These are phyloP conservation scores for Hygrophoropsis aurantiaca DNA, from an alignment of 768 basidiomycete species.

Conservation along the genomic window DNA sequence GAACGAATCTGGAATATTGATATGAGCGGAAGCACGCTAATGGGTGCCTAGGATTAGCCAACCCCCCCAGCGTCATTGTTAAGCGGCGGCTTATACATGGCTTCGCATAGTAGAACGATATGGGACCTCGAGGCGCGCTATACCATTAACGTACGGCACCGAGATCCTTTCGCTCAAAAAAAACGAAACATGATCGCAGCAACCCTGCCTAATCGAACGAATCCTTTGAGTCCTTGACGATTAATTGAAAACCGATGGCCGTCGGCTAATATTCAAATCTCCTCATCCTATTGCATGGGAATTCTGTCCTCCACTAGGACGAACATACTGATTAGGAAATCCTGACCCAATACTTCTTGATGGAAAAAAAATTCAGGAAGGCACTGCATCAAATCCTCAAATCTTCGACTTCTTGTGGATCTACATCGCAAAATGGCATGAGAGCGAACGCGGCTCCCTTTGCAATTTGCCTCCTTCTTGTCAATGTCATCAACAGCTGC, in stretches of 20 bases:
- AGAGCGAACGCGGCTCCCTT: no score
- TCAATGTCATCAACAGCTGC: no score
- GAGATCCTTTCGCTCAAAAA: no score
- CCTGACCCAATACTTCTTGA: background rate
- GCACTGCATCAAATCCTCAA: no score
- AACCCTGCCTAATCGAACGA: background rate
- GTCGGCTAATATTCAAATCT: background rate
- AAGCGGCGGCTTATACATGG: background rate
- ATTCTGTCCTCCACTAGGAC: background rate
- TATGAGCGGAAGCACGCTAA: background rate
- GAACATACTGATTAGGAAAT: background rate
- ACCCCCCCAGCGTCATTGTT: slow-evolving; percentile 1
- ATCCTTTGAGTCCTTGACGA: background rate
- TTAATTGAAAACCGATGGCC: background rate
- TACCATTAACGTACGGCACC: background rate
- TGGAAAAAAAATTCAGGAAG: background rate
- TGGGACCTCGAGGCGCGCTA: background rate
- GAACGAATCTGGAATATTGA: no score
- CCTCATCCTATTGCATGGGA: background rate
- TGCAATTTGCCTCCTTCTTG: no score
- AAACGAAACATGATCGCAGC: background rate
- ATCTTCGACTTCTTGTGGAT: no score
- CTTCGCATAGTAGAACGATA: background rate
- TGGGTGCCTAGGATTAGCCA: slow-evolving; percentile 3
- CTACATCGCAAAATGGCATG: no score